phyloP scores from a whole-genome alignment of 2,329 filamentous ascomycete species.

The Venturia carpophila region DNA sequence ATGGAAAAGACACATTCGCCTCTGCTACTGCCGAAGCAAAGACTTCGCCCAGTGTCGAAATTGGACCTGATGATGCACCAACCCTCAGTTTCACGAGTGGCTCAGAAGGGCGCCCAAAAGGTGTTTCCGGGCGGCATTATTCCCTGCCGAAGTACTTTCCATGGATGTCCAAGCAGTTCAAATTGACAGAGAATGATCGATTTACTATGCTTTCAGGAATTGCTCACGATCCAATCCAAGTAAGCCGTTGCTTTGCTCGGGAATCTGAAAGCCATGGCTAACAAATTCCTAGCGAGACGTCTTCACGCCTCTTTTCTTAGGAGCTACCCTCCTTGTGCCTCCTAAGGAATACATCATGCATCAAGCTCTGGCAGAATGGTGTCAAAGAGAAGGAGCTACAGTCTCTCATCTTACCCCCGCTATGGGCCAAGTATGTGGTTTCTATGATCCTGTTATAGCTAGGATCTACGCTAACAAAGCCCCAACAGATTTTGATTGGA shows the following conservation, averaged over 20 bases:
- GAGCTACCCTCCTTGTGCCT: slow-evolving; percentile 70
- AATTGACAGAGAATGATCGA: slow-evolving; percentile 59
- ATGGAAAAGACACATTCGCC: slow-evolving; percentile 60
- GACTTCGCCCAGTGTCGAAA: slow-evolving; percentile 59
- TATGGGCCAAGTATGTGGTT: slow-evolving; percentile 46
- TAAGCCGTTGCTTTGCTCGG: too few relatives aligned
- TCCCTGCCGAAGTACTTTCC: slow-evolving; percentile 78
- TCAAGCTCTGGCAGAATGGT: slow-evolving; percentile 83
- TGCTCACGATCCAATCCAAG: slow-evolving; percentile 55
- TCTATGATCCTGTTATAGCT: background rate
- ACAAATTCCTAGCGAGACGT: slow-evolving; percentile 54
- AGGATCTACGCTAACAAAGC: background rate
- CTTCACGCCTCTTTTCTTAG: slow-evolving; percentile 83
- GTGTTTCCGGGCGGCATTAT: slow-evolving; percentile 81
- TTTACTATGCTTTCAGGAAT: slow-evolving; percentile 85
- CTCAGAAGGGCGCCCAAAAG: slow-evolving; percentile 73
- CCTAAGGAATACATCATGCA: slow-evolving; percentile 77
- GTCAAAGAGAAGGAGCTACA: slow-evolving; percentile 63
- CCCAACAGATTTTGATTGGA: slow-evolving; percentile 80
- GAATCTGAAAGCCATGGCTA: too few relatives aligned
- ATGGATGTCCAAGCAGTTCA: slow-evolving; percentile 86
- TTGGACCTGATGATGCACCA: slow-evolving; percentile 78
- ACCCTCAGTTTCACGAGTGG: slow-evolving; percentile 60
- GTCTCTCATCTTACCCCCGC: slow-evolving; percentile 89
- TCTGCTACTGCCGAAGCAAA: slow-evolving; percentile 45